Conservation (phyloP, 768 basidiomycete genomes). For the Pleurotus djamor region DNA sequence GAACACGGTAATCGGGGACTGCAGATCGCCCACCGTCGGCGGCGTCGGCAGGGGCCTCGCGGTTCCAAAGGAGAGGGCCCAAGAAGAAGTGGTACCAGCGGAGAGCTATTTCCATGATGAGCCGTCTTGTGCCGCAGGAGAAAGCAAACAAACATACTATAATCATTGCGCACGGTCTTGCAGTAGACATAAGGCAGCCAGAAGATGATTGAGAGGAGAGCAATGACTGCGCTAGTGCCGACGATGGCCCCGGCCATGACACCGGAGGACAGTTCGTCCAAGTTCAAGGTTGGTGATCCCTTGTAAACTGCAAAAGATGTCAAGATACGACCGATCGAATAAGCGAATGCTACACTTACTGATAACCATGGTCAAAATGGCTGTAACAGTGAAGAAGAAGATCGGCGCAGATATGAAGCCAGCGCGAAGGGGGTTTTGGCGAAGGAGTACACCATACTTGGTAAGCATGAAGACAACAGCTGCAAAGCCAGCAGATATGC, state of each 20-base stretch:
- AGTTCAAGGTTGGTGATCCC: slow-evolving; percentile 19
- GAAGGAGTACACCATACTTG: slow-evolving; percentile 21
- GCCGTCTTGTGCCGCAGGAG: too few relatives aligned
- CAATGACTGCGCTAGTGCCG: slow-evolving; percentile 17
- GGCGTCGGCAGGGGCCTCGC: slow-evolving; percentile 19
- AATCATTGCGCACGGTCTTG: slow-evolving; percentile 23
- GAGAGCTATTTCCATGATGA: slow-evolving; percentile 15
- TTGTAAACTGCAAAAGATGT: slow-evolving; percentile 15
- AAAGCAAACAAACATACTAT: slow-evolving; percentile 18
- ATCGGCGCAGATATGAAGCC: slow-evolving; percentile 21
- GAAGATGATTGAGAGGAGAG: slow-evolving; percentile 19
- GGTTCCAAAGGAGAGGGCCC: slow-evolving; percentile 22
- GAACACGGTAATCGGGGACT: slow-evolving; percentile 23
- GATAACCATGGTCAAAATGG: slow-evolving; percentile 22
- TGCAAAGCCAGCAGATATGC: slow-evolving; percentile 18
- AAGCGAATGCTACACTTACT: too few relatives aligned
- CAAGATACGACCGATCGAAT: too few relatives aligned
- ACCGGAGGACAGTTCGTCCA: slow-evolving; percentile 12
- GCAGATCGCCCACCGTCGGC: slow-evolving; percentile 7
- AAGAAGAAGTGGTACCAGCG: slow-evolving; percentile 27
- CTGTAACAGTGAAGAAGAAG: slow-evolving; percentile 22
- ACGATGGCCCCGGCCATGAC: slow-evolving; percentile 19
- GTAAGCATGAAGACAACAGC: slow-evolving; percentile 17
- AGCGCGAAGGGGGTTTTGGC: slow-evolving; percentile 17
- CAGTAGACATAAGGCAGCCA: slow-evolving; percentile 25